Conservation (phyloP, 495 filamentous ascomycete species). For the Hyphodiscus hymeniophilus region DNA sequence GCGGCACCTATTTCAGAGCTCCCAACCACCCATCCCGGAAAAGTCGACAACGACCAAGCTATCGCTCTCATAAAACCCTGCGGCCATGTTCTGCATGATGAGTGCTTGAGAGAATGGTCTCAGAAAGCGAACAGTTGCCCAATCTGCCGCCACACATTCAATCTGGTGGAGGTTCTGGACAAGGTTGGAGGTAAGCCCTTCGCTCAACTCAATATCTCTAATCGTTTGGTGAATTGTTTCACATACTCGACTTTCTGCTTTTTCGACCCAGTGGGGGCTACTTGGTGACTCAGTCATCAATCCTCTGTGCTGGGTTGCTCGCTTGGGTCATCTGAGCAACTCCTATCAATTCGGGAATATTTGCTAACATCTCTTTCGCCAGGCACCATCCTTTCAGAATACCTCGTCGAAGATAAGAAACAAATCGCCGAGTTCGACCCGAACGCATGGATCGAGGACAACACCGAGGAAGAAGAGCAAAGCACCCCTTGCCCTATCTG, state of each 20-base stretch:
- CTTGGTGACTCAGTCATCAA: conserved; percentile 16
- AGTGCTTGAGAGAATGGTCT: conserved; percentile 86
- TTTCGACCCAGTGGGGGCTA: conserved; percentile 2
- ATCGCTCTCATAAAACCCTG: conserved; percentile 56
- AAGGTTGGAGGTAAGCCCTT: conserved; percentile 61
- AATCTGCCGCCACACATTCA: conserved; percentile 87
- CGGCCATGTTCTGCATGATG: conserved; percentile 83
- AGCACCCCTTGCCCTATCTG: conserved; percentile 72
- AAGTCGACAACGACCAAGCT: conserved; percentile 24
- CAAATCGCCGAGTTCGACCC: conserved; percentile 86
- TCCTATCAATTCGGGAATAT: not conserved
- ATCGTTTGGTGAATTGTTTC: not conserved
- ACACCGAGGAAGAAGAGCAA: conserved; percentile 53
- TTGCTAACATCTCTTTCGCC: conserved; percentile 24
- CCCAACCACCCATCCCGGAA: conserved; percentile 24
- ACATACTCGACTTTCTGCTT: not conserved
- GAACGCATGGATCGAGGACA: conserved; percentile 65
- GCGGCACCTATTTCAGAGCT: conserved; percentile 28
- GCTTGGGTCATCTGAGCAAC: not conserved
- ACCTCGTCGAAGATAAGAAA: conserved; percentile 78
- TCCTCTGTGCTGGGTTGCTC: not conserved
- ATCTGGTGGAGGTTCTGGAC: conserved; percentile 75
- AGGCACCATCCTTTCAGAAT: conserved; percentile 73
- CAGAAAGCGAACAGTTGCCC: conserved; percentile 96
- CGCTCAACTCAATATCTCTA: not conserved